A percentile compares a stretch with the other conserved stretches of the same genome.
Conservation (phyloP, 2,329 filamentous ascomycete genomes). For the Zasmidium cellare region DNA sequence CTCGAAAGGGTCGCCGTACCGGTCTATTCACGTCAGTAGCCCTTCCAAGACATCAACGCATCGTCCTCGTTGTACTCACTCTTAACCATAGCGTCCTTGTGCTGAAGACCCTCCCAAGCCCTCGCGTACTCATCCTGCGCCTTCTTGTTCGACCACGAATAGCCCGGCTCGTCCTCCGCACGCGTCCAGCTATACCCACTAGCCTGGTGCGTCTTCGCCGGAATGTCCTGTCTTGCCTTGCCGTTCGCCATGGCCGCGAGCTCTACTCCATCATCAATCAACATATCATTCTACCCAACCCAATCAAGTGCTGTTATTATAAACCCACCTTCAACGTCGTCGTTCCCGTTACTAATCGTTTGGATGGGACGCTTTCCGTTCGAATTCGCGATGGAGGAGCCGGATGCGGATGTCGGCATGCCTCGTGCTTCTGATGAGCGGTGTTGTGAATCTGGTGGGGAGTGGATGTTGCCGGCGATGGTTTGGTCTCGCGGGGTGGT, state of each 20-base stretch:
- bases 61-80: too few relatives aligned
- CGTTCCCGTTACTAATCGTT: constrained; percentile 33
- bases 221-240: constrained; percentile 20
- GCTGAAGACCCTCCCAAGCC: constrained; percentile 51
- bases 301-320: background rate
- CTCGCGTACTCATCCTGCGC: constrained; percentile 57
- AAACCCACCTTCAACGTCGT: constrained; percentile 26
- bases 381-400: constrained; percentile 32
- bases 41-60: too few relatives aligned
- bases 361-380: constrained; percentile 40
- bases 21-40: constrained; percentile 20
- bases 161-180: constrained; percentile 48
- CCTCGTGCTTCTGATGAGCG: constrained; percentile 14
- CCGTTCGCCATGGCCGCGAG: constrained; percentile 24
- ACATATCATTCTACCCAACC: background rate
- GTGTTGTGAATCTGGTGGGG: constrained; percentile 56
- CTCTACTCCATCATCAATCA: constrained; percentile 12
- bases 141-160: constrained; percentile 58
- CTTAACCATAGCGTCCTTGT: constrained; percentile 44
- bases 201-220: constrained; percentile 28
- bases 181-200: constrained; percentile 37
- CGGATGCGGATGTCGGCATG: constrained; percentile 24
- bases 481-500: background rate
- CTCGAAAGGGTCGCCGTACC: constrained; percentile 38
- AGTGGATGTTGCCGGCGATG: constrained; percentile 40